Evolutionary conservation across 257 asterid species (phyloP), one percentile per base, ranked within the genome.

Genomic region (Craterostigma plantagineum): DNA sequence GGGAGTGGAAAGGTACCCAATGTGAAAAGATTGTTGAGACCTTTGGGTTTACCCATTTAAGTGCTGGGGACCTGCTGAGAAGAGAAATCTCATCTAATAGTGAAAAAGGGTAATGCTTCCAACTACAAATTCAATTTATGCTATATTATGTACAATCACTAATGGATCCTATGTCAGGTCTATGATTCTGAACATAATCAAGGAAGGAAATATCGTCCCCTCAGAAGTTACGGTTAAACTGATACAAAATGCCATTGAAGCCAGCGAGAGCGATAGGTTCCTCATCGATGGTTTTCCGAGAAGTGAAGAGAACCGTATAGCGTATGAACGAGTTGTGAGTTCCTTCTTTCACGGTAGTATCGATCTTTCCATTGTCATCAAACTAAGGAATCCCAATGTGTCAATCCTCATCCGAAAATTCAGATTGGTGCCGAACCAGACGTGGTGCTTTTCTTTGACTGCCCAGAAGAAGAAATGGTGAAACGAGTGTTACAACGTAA

Each of bases 1-100:
- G 98, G 98, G 50, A 87, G 98, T 14, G 98, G 98, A 53, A 87
- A 74, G 98, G 98, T 41, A 87, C 95, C 54, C 98, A 87, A 48
- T 87, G 98, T 63, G 61, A 68, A 50, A 74, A 55, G 63, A 76
- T 87, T 43, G 92, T 65, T 38, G 69, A 76, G 41, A 68, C 64
- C 58, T 87, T 76, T 66, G 92, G 92, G 48, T 79, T 87, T 51
- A 69, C 76, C 49, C 98, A 87, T 72, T 64, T 87, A 58, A 80
- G 98, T 67, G 98, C 94, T 33, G 98, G 98, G 62, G 98, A 87
- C 56, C 70, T 87, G 53, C 59, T 87, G 64, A 82, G 98, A 67
- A 70, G 72, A 35, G 92, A 82, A 73, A 71, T 75, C 33, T 55
- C 75, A 43, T 76, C 92, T 30, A 54, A 66, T 49, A 72, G 67